Evolutionary conservation across 441 rosid species (phyloP).

Genomic region (Geranium incanum): DNA sequence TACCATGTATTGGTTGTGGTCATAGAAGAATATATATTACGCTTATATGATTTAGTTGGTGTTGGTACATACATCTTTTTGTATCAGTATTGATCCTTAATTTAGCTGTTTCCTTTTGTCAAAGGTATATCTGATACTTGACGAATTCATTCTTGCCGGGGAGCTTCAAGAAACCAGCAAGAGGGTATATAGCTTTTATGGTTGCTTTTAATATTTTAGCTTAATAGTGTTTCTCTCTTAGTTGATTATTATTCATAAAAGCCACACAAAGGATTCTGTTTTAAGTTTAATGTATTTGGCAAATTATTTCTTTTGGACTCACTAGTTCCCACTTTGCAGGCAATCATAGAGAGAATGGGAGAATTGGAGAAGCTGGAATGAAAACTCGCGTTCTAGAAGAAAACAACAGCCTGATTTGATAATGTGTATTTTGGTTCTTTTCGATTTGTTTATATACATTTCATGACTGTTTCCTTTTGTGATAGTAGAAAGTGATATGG

Average conservation of each 20-base stretch:
- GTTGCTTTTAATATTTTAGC: neutral
- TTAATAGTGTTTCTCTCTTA: no score
- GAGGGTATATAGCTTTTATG: constrained; percentile 38
- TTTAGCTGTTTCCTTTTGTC: constrained; percentile 3
- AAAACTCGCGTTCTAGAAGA: constrained; percentile 14
- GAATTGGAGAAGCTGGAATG: constrained; percentile 90
- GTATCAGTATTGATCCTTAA: neutral
- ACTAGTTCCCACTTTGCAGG: constrained; percentile 37
- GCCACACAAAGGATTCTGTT: neutral
- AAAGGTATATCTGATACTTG: constrained; percentile 92
- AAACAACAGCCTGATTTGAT: neutral
- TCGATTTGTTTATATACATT: no score
- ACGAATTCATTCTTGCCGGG: constrained; percentile 96
- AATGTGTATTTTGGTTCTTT: constrained; percentile 4
- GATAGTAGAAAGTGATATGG: constrained; percentile 3
- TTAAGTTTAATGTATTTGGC: neutral
- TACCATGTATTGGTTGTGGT: neutral
- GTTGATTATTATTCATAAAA: no score
- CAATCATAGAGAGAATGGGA: constrained; percentile 89
- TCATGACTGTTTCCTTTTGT: neutral
- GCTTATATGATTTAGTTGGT: neutral
- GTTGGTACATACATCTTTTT: neutral
- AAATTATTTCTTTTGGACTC: neutral
- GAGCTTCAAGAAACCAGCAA: constrained; percentile 99
- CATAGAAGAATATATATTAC: neutral